Evolutionary conservation across 2,329 filamentous ascomycete genomes (phyloP).

Genomic region (Fusarium staphyleae): DNA sequence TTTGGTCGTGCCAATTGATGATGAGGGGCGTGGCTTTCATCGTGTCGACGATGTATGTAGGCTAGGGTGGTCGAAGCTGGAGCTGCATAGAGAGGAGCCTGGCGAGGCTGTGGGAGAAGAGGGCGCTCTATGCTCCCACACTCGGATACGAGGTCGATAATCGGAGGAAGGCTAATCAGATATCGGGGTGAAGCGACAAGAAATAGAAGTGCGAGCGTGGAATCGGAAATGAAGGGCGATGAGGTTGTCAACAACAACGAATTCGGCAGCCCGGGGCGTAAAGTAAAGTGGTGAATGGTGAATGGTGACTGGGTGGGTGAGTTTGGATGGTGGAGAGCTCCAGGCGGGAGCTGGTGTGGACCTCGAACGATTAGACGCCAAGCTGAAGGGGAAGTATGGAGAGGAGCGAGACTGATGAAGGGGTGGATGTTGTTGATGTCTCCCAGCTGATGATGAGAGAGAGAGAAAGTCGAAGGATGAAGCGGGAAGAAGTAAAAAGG

Average conservation of each 20-base stretch:
- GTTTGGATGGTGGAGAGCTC: slow-evolving; percentile 40
- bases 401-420: background rate
- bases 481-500: slow-evolving; percentile 7
- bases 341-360: slow-evolving; percentile 42
- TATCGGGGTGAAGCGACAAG: slow-evolving; percentile 5
- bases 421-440: slow-evolving; percentile 2
- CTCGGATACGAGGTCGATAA: slow-evolving; percentile 8
- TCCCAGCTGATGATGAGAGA: slow-evolving; percentile 1
- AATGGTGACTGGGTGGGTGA: too few species aligned
- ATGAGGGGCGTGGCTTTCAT: slow-evolving; percentile 98
- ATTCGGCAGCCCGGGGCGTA: slow-evolving; percentile 24
- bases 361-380: slow-evolving; percentile 34
- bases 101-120: slow-evolving; percentile 33
- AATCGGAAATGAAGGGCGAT: slow-evolving; percentile 29
- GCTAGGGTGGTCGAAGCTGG: slow-evolving; percentile 38
- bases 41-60: slow-evolving; percentile 46
- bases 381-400: slow-evolving; percentile 12
- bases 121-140: slow-evolving; percentile 28
- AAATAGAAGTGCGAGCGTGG: slow-evolving; percentile 16
- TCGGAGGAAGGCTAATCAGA: background rate
- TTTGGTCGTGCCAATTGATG: slow-evolving; percentile 98
- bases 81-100: slow-evolving; percentile 43
- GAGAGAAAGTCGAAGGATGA: background rate
- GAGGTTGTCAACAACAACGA: slow-evolving; percentile 32
- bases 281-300: slow-evolving; percentile 32